Conservation (phyloP, 805 yeast genomes). For the Yarrowia hollandica region DNA sequence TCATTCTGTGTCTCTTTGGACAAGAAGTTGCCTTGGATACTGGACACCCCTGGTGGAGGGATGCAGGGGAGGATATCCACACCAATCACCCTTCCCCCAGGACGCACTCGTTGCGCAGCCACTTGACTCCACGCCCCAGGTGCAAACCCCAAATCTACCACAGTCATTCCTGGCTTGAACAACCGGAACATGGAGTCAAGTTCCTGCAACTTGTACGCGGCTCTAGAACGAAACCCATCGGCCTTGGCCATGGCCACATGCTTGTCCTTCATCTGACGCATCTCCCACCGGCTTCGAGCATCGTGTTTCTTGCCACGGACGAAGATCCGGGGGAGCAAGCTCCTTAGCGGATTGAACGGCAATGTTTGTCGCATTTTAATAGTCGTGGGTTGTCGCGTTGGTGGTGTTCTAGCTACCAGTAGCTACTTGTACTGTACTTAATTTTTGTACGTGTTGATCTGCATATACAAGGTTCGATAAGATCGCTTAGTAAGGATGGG, state of each 20-base stretch:
- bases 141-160: constrained; percentile 84
- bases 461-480: too few species aligned
- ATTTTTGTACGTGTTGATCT: too few species aligned
- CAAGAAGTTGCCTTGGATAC: constrained; percentile 86
- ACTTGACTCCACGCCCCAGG: constrained; percentile 97
- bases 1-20: constrained; percentile 47
- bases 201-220: constrained; percentile 84
- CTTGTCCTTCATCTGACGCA: constrained; percentile 64
- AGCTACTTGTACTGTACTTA: too few species aligned
- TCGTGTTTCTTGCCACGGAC: constrained; percentile 24
- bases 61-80: constrained; percentile 76
- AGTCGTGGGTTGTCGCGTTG: not conserved
- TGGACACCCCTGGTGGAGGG: constrained; percentile 78
- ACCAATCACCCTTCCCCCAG: constrained; percentile 64
- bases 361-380: not conserved
- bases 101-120: constrained; percentile 55
- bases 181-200: constrained; percentile 64
- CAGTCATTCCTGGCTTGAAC: constrained; percentile 56
- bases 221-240: constrained; percentile 71
- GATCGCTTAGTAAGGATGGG: too few species aligned
- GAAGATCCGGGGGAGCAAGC: constrained; percentile 4
- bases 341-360: not conserved
- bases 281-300: constrained; percentile 72
- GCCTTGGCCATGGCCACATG: constrained; percentile 67
- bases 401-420: too few species aligned